A percentile compares a stretch with the other conserved stretches of the same genome.
These are phyloP conservation scores for Aspergillus cejpii DNA, from an alignment of 2,329 filamentous ascomycete species.

Conservation along the genomic window DNA sequence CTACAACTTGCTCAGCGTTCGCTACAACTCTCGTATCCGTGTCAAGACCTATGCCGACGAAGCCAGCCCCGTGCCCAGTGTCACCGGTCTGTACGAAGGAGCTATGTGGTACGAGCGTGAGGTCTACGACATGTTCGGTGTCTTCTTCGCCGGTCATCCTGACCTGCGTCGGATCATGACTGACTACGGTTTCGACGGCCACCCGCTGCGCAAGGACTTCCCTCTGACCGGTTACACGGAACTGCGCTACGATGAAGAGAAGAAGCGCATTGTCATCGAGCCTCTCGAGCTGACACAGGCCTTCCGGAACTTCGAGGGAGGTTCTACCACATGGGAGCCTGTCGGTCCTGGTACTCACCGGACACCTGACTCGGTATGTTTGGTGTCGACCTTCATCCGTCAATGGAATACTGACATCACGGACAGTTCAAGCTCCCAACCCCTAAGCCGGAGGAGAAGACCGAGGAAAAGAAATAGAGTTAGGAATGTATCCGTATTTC, in stretches of 20 bases:
- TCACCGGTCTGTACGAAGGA: slow-evolving; percentile 80
- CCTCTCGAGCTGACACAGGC: slow-evolving; percentile 96
- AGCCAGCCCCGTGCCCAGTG: slow-evolving; percentile 82
- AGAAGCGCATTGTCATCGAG: slow-evolving; percentile 98
- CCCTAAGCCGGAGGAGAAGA: slow-evolving; percentile 88
- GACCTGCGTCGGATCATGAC: slow-evolving; percentile 98
- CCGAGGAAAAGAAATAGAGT: slow-evolving; percentile 81
- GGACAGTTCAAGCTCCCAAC: slow-evolving; percentile 82
- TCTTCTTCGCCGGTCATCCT: slow-evolving; percentile 93
- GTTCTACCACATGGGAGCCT: slow-evolving; percentile 64
- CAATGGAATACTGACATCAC: slow-evolving; percentile 1
- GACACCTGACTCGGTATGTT: slow-evolving; percentile 63
- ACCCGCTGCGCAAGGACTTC: slow-evolving; percentile 96
- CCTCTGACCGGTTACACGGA: slow-evolving; percentile 97
- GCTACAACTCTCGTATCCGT: slow-evolving; percentile 91
- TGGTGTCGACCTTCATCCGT: background rate
- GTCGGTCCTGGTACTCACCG: slow-evolving; percentile 66
- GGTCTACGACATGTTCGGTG: slow-evolving; percentile 94
- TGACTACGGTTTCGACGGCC: slow-evolving; percentile 97
- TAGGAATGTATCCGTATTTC: slow-evolving; percentile 32
- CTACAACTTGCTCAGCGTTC: slow-evolving; percentile 92
- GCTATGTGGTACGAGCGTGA: slow-evolving; percentile 99
- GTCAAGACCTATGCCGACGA: slow-evolving; percentile 99
- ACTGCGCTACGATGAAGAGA: slow-evolving; percentile 97
- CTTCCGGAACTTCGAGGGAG: slow-evolving; percentile 96